Percentiles rank a stretch among this genome's conserved stretches.
These are phyloP conservation scores for Clausena lansium DNA, from an alignment of 345 rosid species.

Conservation along the genomic window DNA sequence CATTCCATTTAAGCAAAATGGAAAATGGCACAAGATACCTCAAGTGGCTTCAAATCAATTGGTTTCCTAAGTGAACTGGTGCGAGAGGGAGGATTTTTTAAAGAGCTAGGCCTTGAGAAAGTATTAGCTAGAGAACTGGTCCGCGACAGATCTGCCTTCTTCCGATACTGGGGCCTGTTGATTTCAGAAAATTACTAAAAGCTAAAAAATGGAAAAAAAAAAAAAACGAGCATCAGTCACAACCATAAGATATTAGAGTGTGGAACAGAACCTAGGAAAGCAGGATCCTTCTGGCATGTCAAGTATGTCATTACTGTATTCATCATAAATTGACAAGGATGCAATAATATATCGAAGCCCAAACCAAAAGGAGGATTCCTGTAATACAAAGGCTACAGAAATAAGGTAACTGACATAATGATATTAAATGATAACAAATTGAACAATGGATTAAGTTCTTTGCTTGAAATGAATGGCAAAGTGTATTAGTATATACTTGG, in stretches of 20 bases:
- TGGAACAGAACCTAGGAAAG: slow-evolving; percentile 65
- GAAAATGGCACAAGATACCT: slow-evolving; percentile 37
- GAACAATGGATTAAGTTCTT: neutral
- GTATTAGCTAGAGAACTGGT: slow-evolving; percentile 38
- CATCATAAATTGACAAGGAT: slow-evolving; percentile 80
- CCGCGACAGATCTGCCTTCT: slow-evolving; percentile 26
- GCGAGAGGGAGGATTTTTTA: slow-evolving; percentile 47
- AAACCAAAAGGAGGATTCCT: slow-evolving; percentile 86
- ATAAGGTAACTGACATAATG: neutral
- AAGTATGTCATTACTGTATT: slow-evolving; percentile 85
- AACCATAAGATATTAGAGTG: slow-evolving; percentile 3
- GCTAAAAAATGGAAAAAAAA: slow-evolving; percentile 4
- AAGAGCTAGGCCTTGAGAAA: slow-evolving; percentile 47
- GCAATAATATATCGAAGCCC: slow-evolving; percentile 84
- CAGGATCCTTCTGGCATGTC: slow-evolving; percentile 95
- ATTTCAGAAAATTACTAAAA: slow-evolving; percentile 8
- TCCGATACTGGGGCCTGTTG: slow-evolving; percentile 59
- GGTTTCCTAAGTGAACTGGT: slow-evolving; percentile 46
- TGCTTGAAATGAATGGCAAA: neutral
- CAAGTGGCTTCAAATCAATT: slow-evolving; percentile 78
- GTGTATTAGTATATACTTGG: neutral
- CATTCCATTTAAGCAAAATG: neutral
- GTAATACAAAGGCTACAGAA: slow-evolving; percentile 26
- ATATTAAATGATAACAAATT: neutral
- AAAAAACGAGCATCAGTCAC: neutral